These are phyloP conservation scores for Cyclocybe aegerita DNA, from an alignment of 768 basidiomycete species.

Conservation along the genomic window DNA sequence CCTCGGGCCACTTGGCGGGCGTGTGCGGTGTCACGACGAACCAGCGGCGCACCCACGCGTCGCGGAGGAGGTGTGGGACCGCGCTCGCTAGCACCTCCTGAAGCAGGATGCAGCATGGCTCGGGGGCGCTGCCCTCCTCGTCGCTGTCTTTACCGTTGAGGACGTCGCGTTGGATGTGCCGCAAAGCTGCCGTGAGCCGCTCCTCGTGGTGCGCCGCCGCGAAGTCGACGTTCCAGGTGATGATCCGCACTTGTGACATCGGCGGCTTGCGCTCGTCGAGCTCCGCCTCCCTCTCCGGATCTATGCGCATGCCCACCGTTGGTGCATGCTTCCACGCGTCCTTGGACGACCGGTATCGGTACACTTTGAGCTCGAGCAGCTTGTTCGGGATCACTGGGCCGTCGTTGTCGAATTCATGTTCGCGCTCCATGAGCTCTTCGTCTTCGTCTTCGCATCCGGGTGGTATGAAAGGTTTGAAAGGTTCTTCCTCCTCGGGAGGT, in stretches of 20 bases:
- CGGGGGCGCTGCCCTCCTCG: conserved; percentile 31
- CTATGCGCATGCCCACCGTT: conserved; percentile 26
- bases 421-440: conserved; percentile 4
- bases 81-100: conserved; percentile 60
- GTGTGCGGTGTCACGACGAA: conserved; percentile 60
- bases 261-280: conserved; percentile 28
- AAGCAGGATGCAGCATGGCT: conserved; percentile 63
- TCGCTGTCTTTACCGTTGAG: conserved; percentile 45
- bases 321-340: conserved; percentile 46
- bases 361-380: conserved; percentile 30
- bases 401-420: conserved; percentile 9
- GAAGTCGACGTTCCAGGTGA: conserved; percentile 77
- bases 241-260: conserved; percentile 39
- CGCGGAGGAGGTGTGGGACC: conserved; percentile 46
- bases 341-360: conserved; percentile 39
- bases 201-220: conserved; percentile 29
- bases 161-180: conserved; percentile 53
- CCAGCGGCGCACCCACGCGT: conserved; percentile 62
- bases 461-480: conserved; percentile 15
- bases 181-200: conserved; percentile 49
- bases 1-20: conserved; percentile 52
- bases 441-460: conserved; percentile 9
- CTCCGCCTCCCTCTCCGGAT: conserved; percentile 18
- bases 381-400: conserved; percentile 21
- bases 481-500: conserved; percentile 10